phyloP scores from a whole-genome alignment of 1,139 yeast genomes.

The Tardiomyces depauwii region DNA sequence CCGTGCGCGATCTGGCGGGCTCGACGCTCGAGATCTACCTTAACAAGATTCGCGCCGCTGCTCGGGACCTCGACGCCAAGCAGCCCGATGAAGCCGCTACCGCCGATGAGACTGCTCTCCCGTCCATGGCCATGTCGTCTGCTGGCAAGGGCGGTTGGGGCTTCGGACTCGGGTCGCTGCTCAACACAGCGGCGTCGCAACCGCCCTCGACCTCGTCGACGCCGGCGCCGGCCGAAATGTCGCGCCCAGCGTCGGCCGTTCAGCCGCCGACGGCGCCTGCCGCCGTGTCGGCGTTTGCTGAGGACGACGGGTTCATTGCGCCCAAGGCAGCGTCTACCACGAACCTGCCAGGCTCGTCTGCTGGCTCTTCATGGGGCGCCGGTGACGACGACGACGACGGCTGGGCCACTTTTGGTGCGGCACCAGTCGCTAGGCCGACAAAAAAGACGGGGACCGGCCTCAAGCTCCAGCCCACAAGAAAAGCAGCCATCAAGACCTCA shows the following conservation, averaged over 20 bases:
- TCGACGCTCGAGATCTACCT: conserved; percentile 54
- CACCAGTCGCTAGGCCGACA: no score
- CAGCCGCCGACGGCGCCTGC: neutral
- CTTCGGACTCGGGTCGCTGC: no score
- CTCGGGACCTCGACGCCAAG: neutral
- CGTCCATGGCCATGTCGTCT: no score
- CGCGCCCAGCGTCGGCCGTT: no score
- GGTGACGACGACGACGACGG: conserved; percentile 4
- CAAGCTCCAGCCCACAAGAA: no score
- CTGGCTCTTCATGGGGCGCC: neutral
- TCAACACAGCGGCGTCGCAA: neutral
- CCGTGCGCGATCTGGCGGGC: conserved; percentile 64
- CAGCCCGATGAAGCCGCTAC: neutral
- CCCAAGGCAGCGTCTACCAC: neutral
- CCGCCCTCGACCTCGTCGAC: neutral
- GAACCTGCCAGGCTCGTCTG: neutral
- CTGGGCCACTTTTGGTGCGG: conserved; percentile 5
- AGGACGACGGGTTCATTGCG: neutral
- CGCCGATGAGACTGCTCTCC: no score
- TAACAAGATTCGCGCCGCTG: conserved; percentile 33
- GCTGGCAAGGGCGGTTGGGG: no score
- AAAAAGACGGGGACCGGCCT: no score
- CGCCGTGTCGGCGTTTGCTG: neutral
- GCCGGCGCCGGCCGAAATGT: neutral
- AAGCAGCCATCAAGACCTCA: no score